Conservation (phyloP, 2,329 filamentous ascomycete species). For the Leptodontidium sp. region DNA sequence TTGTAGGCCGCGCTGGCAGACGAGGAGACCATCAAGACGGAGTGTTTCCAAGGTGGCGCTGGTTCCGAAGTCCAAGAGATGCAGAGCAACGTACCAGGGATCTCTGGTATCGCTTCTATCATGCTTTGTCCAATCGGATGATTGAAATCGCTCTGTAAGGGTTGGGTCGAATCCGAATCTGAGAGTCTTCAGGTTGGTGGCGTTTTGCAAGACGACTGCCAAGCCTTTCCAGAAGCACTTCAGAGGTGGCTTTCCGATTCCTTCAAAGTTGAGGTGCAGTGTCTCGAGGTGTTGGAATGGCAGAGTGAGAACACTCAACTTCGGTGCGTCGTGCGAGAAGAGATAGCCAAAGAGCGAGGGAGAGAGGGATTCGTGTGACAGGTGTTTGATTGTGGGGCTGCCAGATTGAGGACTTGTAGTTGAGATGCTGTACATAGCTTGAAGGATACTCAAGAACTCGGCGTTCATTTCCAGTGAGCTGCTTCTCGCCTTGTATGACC, state of each 20-base stretch:
- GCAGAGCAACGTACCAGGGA: neutral
- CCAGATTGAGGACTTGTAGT: neutral
- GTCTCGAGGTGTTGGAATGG: neutral
- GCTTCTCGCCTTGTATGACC: neutral
- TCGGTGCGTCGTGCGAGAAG: neutral
- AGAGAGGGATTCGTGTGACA: neutral
- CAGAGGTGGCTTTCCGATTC: neutral
- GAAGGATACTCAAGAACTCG: neutral
- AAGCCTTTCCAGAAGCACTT: neutral
- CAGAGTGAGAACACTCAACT: neutral
- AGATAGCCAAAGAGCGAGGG: neutral
- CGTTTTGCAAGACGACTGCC: neutral
- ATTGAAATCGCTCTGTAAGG: neutral
- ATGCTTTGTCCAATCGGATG: neutral
- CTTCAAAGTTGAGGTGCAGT: neutral
- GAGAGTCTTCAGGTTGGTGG: neutral
- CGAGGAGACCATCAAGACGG: neutral
- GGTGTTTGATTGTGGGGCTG: conserved; percentile 1
- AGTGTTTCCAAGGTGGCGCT: neutral
- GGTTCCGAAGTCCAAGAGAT: neutral
- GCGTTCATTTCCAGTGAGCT: neutral
- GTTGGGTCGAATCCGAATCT: neutral
- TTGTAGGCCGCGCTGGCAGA: neutral
- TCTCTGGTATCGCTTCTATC: neutral
- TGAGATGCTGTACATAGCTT: neutral